A percentile compares a stretch with the other conserved stretches of the same genome.
These are phyloP conservation scores for Trifolium fragiferum DNA, from an alignment of 306 rosid genomes.

Conservation along the genomic window DNA sequence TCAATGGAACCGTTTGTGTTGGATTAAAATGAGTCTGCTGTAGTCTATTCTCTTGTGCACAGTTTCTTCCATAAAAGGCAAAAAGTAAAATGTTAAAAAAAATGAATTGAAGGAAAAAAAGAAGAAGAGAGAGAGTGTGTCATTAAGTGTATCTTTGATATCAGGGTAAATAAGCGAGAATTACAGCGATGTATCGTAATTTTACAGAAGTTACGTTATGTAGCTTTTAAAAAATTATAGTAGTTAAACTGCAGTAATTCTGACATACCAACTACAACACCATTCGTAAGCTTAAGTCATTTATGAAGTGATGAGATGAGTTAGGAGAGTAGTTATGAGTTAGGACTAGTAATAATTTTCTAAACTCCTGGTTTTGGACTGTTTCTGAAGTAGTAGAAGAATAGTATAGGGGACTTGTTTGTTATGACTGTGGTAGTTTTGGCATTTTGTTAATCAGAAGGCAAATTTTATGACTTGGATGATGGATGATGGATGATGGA, in stretches of 20 bases:
- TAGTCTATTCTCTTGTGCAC: conserved; percentile 53
- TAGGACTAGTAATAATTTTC: conserved; percentile 16
- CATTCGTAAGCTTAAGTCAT: background rate
- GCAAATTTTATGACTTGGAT: conserved; percentile 40
- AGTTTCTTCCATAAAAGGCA: conserved; percentile 58
- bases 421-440: conserved; percentile 34
- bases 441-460: conserved; percentile 53
- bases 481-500: background rate
- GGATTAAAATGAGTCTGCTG: conserved; percentile 37
- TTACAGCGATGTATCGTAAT: no score
- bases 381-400: conserved; percentile 23
- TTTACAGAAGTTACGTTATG: no score
- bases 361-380: conserved; percentile 50
- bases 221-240: no score
- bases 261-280: no score
- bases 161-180: no score
- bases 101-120: background rate
- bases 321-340: conserved; percentile 36
- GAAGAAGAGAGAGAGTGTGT: background rate
- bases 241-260: no score
- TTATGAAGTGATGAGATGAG: conserved; percentile 17
- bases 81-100: conserved; percentile 38
- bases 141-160: no score
- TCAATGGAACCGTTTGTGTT: conserved; percentile 18
- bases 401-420: conserved; percentile 19